Base-by-base conservation (phyloP, 176 grass and related monocot species). In the Stipa capillata region DNA sequence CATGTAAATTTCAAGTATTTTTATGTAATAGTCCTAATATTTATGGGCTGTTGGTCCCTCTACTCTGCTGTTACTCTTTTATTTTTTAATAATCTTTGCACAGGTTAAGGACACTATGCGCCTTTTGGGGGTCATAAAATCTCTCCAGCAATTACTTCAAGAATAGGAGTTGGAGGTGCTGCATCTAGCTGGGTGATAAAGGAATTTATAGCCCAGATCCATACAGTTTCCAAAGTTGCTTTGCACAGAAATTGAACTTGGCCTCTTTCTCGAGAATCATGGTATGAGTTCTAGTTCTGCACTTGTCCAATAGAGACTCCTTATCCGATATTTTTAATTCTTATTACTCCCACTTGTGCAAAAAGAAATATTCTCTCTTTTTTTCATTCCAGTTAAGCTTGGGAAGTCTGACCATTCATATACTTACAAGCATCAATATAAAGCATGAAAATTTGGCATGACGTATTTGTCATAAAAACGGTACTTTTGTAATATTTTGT, bases 21-120 rank as follows among this genome's bases (percentile, higher is more conserved):
- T 71, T 88, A 3, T 32, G 37, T 79, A 60, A 45, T n/a, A 20
- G 42, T 80, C n/a, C 57, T 39, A 60, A 76, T 65, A 33, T 17
- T 9, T 73, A 42, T 42, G 74, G 28, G 8, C 18, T 21, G 41
- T 65, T 55, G 24, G 81, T 83, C 36, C 76, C n/a, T 28, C 3
- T 78, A 52, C 17, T 67, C 21, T 39, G 41, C 18, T 70, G 24
- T 41, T 82, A 21, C 47, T 60, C n/a, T 43, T 43, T 33, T 82
- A 80, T 65, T 36, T 85, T 35, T 74, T 80, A 55, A 65, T 85
- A 74, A 73, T 27, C 31, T 35, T 69, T 86, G 33, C 21, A 40
- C 83, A 94, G 95, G 87, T 98, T 68, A 98, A 98, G 62, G 95
- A 98, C 74, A 98, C 82, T 11, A 90, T 98, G 85, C 90, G 87